Conservation (phyloP, 106 monocot species). For the Acanthochlamys bracteata region DNA sequence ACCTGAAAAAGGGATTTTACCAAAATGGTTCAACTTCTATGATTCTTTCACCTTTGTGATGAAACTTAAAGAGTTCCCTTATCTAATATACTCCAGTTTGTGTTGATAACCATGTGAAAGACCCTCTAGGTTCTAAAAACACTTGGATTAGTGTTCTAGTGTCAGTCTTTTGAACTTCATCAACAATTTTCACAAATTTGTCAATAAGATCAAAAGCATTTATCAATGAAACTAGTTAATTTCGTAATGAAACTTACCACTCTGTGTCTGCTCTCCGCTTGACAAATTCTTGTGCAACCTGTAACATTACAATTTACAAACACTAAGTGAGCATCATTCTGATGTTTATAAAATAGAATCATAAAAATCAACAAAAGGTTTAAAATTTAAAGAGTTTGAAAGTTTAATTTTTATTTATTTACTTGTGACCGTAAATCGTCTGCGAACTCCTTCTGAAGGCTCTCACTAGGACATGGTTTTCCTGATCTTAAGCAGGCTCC, state of each 20-base stretch:
- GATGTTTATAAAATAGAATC: neutral
- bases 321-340: too few relatives aligned
- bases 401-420: neutral
- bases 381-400: neutral
- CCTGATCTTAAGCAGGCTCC: constrained; percentile 52
- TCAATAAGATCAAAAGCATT: too few relatives aligned
- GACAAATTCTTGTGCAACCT: constrained; percentile 74
- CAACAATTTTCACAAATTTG: too few relatives aligned
- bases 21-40: too few relatives aligned
- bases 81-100: too few relatives aligned
- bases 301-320: neutral
- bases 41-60: too few relatives aligned
- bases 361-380: neutral
- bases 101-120: too few relatives aligned
- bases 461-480: constrained; percentile 53
- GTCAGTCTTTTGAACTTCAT: too few relatives aligned
- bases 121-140: too few relatives aligned
- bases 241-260: constrained; percentile 29
- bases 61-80: too few relatives aligned
- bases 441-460: constrained; percentile 52
- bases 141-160: too few relatives aligned
- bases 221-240: too few relatives aligned
- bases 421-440: constrained; percentile 72
- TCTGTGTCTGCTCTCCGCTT: constrained; percentile 56
- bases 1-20: constrained; percentile 26